Evolutionary conservation across 73 alveolate species (phyloP), one percentile per base, ranked within the genome.

Genomic region (Paramecium sonneborni): DNA sequence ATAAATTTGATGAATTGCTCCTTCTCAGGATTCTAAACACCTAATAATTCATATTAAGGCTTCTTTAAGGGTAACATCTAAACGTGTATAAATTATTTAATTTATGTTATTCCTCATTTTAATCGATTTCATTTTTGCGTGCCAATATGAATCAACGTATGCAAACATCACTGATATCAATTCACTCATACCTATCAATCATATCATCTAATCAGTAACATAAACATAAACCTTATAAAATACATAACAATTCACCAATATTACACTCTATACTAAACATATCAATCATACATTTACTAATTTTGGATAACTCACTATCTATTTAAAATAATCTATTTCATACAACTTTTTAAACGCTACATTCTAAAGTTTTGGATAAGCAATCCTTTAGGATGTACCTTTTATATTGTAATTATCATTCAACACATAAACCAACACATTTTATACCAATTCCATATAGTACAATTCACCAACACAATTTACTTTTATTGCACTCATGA

Each of bases 21-120:
- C 41, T 43, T 21, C 24, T 79, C 76, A 41, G 90, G 90, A 11
- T 20, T 20, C 44, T 39, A 20, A 30, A 26, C 84, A 30, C 84
- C 84, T 30, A 62, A 32, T 12, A 62, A 32, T 62, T 79, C 90
- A 44, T 79, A 79, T 44, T 79, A 38, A 38, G 76, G 48, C 41
- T 79, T 79, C 35, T 79, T 79, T 62, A 14, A 26, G 44, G 84
- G 84, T 23, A 39, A 24, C 90, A 79, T 79, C 32, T 37, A 41
- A 10, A 79, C 69, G 90, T 79, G 90, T 79, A 79, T 79, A 24
- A 62, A 62, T 62, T 62, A 62, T 62, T 62, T 30, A 30, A 32
- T 79, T 79, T 79, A 43, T 43, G 14, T 30, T 15, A 38, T 43
- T 43, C 20, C 12, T 79, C 30, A 79, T 79, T 1, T 9, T 21